phyloP scores from a whole-genome alignment of 208 protist genomes.

The Paratrypanosoma confusum region DNA sequence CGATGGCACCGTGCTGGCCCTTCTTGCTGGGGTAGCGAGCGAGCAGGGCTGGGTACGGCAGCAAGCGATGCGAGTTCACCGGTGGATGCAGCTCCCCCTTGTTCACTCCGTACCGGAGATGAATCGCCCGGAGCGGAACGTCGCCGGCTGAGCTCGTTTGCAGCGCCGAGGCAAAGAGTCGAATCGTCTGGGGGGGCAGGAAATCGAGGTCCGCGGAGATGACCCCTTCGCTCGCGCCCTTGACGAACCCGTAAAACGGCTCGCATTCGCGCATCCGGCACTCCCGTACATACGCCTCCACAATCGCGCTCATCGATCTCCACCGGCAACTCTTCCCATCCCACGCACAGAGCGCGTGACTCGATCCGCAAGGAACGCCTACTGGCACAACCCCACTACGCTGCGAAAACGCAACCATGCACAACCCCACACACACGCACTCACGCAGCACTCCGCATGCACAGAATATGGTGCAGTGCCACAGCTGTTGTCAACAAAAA shows the following conservation, averaged over 20 bases:
- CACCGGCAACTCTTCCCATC: too few species aligned
- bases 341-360: too few species aligned
- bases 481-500: too few species aligned
- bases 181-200: constrained; percentile 19
- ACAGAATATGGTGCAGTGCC: too few species aligned
- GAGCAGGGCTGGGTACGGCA: constrained; percentile 3
- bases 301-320: constrained; percentile 28
- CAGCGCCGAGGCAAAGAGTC: constrained; percentile 18
- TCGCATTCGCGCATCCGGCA: constrained; percentile 27
- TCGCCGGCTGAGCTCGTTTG: constrained; percentile 1
- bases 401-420: too few species aligned
- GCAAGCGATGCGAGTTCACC: constrained; percentile 2
- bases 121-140: constrained; percentile 2
- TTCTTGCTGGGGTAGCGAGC: neutral
- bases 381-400: too few species aligned
- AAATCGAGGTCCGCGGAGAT: constrained; percentile 34
- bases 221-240: constrained; percentile 17
- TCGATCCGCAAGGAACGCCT: too few species aligned
- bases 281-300: constrained; percentile 40
- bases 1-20: constrained; percentile 7
- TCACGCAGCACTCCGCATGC: too few species aligned
- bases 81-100: constrained; percentile 8
- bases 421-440: too few species aligned
- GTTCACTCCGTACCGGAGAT: constrained; percentile 6
- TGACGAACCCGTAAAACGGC: constrained; percentile 31